phyloP scores from a whole-genome alignment of 1,139 yeast species.

The Geotrichum citri-aurantii region DNA sequence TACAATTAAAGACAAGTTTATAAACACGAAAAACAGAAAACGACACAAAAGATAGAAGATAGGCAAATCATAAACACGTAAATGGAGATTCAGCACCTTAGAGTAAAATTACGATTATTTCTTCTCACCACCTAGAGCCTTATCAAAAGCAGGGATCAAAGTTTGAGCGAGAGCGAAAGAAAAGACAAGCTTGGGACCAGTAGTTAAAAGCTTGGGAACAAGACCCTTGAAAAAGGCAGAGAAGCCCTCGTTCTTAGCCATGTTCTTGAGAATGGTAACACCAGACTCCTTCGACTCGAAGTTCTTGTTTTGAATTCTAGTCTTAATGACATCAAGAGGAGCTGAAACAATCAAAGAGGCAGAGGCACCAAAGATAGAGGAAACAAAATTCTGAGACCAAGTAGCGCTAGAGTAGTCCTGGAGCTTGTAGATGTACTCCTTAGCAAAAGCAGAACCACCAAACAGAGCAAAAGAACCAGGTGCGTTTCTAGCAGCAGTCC shows the following conservation, averaged over 20 bases:
- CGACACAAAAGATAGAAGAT: not conserved
- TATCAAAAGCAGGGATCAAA: conserved; percentile 91
- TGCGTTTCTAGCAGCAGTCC: conserved; percentile 99
- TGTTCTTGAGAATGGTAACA: conserved; percentile 82
- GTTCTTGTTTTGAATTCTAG: conserved; percentile 94
- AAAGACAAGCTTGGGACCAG: conserved; percentile 97
- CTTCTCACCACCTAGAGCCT: conserved; percentile 32
- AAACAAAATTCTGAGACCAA: conserved; percentile 89
- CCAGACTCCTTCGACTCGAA: conserved; percentile 96
- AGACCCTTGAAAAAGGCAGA: conserved; percentile 95
- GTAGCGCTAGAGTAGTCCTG: conserved; percentile 85
- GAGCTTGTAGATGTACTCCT: conserved; percentile 86
- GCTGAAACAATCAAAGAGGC: conserved; percentile 96
- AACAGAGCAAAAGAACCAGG: conserved; percentile 97
- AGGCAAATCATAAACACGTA: not conserved
- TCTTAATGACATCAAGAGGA: conserved; percentile 95
- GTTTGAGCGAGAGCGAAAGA: conserved; percentile 96
- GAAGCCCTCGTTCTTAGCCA: conserved; percentile 75
- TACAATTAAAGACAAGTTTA: not conserved
- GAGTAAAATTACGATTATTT: not conserved
- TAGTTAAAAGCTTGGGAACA: conserved; percentile 91
- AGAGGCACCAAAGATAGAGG: conserved; percentile 97
- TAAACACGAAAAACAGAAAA: not conserved
- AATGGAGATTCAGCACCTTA: not conserved
- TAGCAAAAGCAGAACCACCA: conserved; percentile 98